phyloP scores from a whole-genome alignment of 306 rosid genomes.

The Canavalia ensiformis region DNA sequence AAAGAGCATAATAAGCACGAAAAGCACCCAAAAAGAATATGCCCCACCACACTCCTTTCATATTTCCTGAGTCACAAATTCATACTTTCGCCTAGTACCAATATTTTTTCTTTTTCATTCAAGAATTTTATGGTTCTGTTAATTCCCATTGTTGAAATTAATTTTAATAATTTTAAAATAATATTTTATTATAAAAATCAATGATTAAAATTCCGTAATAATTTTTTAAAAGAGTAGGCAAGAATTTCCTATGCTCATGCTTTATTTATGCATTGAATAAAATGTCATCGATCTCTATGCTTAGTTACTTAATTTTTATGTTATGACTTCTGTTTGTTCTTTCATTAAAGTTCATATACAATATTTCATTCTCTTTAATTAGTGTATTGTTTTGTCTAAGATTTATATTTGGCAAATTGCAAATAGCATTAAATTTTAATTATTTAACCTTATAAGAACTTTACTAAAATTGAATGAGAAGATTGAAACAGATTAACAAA shows the following conservation, averaged over 20 bases:
- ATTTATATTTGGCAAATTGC: background rate
- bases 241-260: background rate
- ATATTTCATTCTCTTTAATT: too few species aligned
- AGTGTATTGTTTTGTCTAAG: background rate
- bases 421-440: background rate
- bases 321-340: background rate
- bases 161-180: too few species aligned
- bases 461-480: too few species aligned
- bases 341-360: background rate
- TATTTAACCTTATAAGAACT: background rate
- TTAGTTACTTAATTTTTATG: background rate
- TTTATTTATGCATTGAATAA: background rate
- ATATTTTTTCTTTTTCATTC: too few species aligned
- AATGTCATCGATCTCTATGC: background rate
- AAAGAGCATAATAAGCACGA: slow-evolving; percentile 16
- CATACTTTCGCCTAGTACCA: too few species aligned
- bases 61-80: too few species aligned
- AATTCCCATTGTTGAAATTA: too few species aligned
- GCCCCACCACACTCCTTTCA: background rate
- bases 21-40: slow-evolving; percentile 17
- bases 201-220: background rate
- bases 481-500: background rate
- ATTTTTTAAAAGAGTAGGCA: background rate
- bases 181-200: background rate
- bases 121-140: too few species aligned